Percentiles rank a stretch among this genome's conserved stretches.
Conservation (phyloP, 768 basidiomycete genomes). For the Coprinellus aureogranulatus region DNA sequence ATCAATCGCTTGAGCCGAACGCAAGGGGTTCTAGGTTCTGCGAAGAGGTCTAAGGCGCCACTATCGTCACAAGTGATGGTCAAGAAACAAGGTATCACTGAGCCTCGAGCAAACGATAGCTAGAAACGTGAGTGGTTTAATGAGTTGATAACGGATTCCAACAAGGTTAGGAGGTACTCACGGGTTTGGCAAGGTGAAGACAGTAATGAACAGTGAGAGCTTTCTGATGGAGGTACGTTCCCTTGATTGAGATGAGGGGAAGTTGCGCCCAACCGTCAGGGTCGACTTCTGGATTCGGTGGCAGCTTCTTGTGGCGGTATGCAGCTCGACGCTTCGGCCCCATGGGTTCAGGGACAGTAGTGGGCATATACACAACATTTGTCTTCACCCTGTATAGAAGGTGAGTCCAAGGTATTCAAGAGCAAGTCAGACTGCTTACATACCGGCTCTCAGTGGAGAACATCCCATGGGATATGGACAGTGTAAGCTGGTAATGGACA, state of each 20-base stretch:
- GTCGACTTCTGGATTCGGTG: neutral
- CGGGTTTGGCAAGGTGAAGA: neutral
- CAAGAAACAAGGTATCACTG: slow-evolving; percentile 4
- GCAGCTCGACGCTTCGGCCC: neutral
- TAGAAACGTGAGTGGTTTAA: neutral
- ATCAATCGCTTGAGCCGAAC: neutral
- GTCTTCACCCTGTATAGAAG: neutral
- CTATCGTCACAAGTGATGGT: neutral
- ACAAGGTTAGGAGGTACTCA: neutral
- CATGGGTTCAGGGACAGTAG: neutral
- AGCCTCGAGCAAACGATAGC: neutral
- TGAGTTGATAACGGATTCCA: neutral
- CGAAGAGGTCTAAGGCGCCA: neutral
- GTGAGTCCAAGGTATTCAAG: neutral
- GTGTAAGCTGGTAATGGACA: neutral
- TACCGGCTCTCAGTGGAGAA: neutral
- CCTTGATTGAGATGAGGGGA: neutral
- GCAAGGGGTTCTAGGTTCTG: neutral
- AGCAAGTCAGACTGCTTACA: neutral
- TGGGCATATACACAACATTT: neutral
- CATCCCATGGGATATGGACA: neutral
- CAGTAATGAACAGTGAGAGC: neutral
- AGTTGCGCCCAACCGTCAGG: neutral
- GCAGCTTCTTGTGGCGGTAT: neutral
- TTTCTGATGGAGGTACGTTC: neutral